These are phyloP conservation scores for Encephalitozoon intestinalis DNA, from an alignment of 371 early-diverging fungal species.

Conservation along the genomic window DNA sequence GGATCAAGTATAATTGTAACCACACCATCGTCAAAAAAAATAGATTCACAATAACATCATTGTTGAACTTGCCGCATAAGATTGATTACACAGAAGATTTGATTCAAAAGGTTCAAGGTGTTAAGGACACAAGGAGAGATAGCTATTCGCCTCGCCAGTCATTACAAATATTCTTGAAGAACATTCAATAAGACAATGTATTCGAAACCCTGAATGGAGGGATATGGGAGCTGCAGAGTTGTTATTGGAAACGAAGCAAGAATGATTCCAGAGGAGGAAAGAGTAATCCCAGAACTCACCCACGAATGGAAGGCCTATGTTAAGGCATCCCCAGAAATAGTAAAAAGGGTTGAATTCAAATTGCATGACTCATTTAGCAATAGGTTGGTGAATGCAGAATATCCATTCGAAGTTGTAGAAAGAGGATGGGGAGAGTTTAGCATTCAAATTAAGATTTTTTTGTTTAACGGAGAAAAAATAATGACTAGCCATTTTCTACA, in stretches of 20 bases:
- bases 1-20: neutral
- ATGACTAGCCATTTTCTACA: slow-evolving; percentile 39
- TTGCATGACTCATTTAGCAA: slow-evolving; percentile 85
- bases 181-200: neutral
- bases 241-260: slow-evolving; percentile 39
- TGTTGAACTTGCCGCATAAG: neutral
- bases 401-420: slow-evolving; percentile 80
- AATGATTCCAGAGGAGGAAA: slow-evolving; percentile 23
- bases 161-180: neutral
- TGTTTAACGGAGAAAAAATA: slow-evolving; percentile 46
- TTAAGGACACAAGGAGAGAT: neutral
- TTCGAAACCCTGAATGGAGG: slow-evolving; percentile 13
- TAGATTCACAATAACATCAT: slow-evolving; percentile 9
- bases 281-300: slow-evolving; percentile 58
- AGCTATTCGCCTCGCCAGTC: neutral
- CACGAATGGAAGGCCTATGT: slow-evolving; percentile 69
- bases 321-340: slow-evolving; percentile 71
- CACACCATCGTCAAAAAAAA: neutral
- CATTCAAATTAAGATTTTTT: slow-evolving; percentile 71
- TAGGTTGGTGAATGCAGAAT: slow-evolving; percentile 70
- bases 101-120: neutral
- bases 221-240: slow-evolving; percentile 29
- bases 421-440: slow-evolving; percentile 98
- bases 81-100: slow-evolving; percentile 3
- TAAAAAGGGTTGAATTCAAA: slow-evolving; percentile 75